Percentiles rank a stretch among this genome's conserved stretches.
phyloP scores from a whole-genome alignment of 768 basidiomycete genomes.

The Boletus rufocinnamomeus region DNA sequence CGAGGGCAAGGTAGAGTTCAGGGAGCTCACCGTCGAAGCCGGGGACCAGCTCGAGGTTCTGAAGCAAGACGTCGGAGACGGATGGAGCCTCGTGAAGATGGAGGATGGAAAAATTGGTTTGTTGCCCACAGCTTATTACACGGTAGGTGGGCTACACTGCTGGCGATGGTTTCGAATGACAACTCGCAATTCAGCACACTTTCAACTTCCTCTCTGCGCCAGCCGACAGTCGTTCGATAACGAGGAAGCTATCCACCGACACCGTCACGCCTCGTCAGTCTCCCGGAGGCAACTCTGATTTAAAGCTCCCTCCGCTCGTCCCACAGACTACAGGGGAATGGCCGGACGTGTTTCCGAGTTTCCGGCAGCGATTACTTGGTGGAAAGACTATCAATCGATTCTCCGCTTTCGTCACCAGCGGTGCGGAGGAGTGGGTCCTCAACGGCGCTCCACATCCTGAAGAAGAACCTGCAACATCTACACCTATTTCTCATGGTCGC shows the following conservation, averaged over 20 bases:
- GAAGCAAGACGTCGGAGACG: conserved; percentile 71
- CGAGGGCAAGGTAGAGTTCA: conserved; percentile 72
- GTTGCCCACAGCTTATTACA: conserved; percentile 71
- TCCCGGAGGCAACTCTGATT: conserved; percentile 24
- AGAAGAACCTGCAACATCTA: conserved; percentile 29
- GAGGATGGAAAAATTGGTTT: conserved; percentile 63
- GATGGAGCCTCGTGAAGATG: conserved; percentile 76
- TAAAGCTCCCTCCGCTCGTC: conserved; percentile 45
- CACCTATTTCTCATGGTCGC: conserved; percentile 29
- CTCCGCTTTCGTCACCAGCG: conserved; percentile 82
- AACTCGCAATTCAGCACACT: conserved; percentile 53
- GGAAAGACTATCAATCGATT: conserved; percentile 84
- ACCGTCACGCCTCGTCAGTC: conserved; percentile 54
- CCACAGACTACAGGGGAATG: conserved; percentile 77
- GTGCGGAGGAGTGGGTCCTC: conserved; percentile 83
- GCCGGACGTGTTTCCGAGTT: conserved; percentile 58
- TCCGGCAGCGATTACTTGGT: conserved; percentile 69
- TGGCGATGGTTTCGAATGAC: background rate
- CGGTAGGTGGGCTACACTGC: conserved; percentile 43
- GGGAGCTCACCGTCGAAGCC: conserved; percentile 66
- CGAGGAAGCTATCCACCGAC: conserved; percentile 41
- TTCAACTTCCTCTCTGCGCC: conserved; percentile 59
- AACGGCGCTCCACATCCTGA: conserved; percentile 49
- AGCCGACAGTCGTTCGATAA: conserved; percentile 26
- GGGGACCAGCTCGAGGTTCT: conserved; percentile 74